A percentile compares a stretch with the other conserved stretches of the same genome.
These are phyloP conservation scores for Mallotus repandus DNA, from an alignment of 441 rosid genomes.

Conservation along the genomic window DNA sequence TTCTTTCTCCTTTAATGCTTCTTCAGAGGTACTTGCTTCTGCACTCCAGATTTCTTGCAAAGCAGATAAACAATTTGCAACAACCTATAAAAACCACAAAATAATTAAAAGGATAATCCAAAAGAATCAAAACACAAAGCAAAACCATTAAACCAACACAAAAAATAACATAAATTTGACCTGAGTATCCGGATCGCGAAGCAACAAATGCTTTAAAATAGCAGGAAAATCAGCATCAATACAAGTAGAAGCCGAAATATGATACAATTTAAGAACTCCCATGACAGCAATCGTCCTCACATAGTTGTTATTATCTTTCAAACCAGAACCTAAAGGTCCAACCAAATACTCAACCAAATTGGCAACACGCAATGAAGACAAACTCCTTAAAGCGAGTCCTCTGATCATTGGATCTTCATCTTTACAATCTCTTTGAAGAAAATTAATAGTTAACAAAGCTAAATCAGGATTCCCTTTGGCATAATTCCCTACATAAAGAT, in stretches of 20 bases:
- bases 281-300: slow-evolving; percentile 85
- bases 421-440: slow-evolving; percentile 95
- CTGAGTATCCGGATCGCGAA: slow-evolving; percentile 77
- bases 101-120: background rate
- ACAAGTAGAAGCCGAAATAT: slow-evolving; percentile 78
- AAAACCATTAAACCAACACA: slow-evolving; percentile 5
- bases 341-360: slow-evolving; percentile 95
- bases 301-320: slow-evolving; percentile 78
- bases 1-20: slow-evolving; percentile 83
- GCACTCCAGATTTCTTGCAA: slow-evolving; percentile 92
- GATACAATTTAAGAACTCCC: slow-evolving; percentile 87
- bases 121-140: background rate
- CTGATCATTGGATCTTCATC: slow-evolving; percentile 97
- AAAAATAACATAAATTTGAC: slow-evolving; percentile 34
- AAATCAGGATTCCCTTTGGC: slow-evolving; percentile 96
- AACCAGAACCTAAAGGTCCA: slow-evolving; percentile 79
- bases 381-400: slow-evolving; percentile 87
- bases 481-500: slow-evolving; percentile 95
- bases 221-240: slow-evolving; percentile 81
- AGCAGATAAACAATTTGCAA: slow-evolving; percentile 81
- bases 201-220: slow-evolving; percentile 75
- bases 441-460: slow-evolving; percentile 84
- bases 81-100: slow-evolving; percentile 48
- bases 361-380: slow-evolving; percentile 75
- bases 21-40: slow-evolving; percentile 85